Evolutionary conservation across 2,329 filamentous ascomycete genomes (phyloP).

Genomic region (Raffaelea albimanens): DNA sequence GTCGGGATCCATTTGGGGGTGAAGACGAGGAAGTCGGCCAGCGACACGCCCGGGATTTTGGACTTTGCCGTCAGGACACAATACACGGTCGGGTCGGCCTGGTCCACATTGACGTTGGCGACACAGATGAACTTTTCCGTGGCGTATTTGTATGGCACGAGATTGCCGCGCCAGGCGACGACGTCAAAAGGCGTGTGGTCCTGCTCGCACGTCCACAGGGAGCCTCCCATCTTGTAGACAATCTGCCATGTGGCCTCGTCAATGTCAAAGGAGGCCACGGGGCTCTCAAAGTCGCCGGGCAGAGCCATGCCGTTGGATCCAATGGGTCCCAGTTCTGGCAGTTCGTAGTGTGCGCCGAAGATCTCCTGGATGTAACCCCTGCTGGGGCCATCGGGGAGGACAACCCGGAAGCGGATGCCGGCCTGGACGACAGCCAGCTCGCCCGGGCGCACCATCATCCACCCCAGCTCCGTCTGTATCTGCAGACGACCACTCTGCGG

Average conservation of each 20-base stretch:
- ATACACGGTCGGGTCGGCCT: slow-evolving; percentile 58
- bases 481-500: slow-evolving; percentile 56
- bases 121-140: slow-evolving; percentile 45
- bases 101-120: slow-evolving; percentile 48
- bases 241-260: slow-evolving; percentile 33
- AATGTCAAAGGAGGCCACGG: slow-evolving; percentile 49
- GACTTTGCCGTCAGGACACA: slow-evolving; percentile 54
- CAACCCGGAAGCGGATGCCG: slow-evolving; percentile 55
- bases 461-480: slow-evolving; percentile 60
- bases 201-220: slow-evolving; percentile 51
- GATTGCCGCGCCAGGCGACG: slow-evolving; percentile 61
- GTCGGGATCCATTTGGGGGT: slow-evolving; percentile 56
- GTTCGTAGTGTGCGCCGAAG: slow-evolving; percentile 53
- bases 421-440: slow-evolving; percentile 58
- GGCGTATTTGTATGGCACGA: slow-evolving; percentile 51
- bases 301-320: slow-evolving; percentile 59
- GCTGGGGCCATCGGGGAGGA: slow-evolving; percentile 26
- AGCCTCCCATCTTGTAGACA: slow-evolving; percentile 52
- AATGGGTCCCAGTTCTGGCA: slow-evolving; percentile 58
- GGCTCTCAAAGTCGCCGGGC: slow-evolving; percentile 54
- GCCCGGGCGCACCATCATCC: slow-evolving; percentile 47
- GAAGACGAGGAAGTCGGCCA: slow-evolving; percentile 59
- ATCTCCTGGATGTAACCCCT: slow-evolving; percentile 57
- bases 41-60: slow-evolving; percentile 39
- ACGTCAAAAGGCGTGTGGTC: slow-evolving; percentile 59